Evolutionary conservation across 2,329 filamentous ascomycete genomes (phyloP).

Genomic region (Elsinoe australis): DNA sequence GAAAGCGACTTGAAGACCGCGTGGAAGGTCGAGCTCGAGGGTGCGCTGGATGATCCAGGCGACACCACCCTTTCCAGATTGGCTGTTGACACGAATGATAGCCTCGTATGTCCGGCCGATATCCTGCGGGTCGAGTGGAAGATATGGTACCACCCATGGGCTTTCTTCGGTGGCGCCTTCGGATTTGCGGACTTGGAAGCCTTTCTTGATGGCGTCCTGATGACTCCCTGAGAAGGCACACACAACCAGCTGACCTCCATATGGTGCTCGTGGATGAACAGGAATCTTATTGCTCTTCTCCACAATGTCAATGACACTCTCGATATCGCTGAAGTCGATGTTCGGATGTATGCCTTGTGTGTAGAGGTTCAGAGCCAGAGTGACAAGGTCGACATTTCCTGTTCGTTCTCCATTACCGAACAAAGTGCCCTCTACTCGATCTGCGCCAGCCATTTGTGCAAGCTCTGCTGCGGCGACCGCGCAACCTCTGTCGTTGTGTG

Average conservation of each 20-base stretch:
- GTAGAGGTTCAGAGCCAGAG: slow-evolving; percentile 85
- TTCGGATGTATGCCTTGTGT: slow-evolving; percentile 81
- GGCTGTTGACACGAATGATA: slow-evolving; percentile 94
- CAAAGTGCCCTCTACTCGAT: slow-evolving; percentile 86
- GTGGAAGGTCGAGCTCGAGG: slow-evolving; percentile 83
- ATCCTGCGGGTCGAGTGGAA: slow-evolving; percentile 85
- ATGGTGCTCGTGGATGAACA: slow-evolving; percentile 80
- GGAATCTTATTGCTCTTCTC: slow-evolving; percentile 94
- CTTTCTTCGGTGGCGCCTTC: slow-evolving; percentile 54
- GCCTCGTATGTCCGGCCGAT: slow-evolving; percentile 97
- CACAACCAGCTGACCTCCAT: slow-evolving; percentile 84
- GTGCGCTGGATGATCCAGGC: slow-evolving; percentile 90
- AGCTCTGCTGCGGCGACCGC: slow-evolving; percentile 84
- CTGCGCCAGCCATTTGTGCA: slow-evolving; percentile 91
- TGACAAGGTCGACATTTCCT: slow-evolving; percentile 91
- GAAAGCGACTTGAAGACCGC: slow-evolving; percentile 86
- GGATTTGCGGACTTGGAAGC: slow-evolving; percentile 62
- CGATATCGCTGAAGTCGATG: slow-evolving; percentile 87
- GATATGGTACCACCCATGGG: slow-evolving; percentile 79
- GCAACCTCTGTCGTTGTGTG: slow-evolving; percentile 89
- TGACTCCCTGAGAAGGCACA: slow-evolving; percentile 88
- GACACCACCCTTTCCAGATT: slow-evolving; percentile 87
- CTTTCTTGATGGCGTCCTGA: slow-evolving; percentile 94
- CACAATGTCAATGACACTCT: slow-evolving; percentile 76
- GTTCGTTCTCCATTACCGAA: slow-evolving; percentile 95